Evolutionary conservation across 2,329 filamentous ascomycete genomes (phyloP), one percentile per base, ranked within the genome.

Genomic region (Aspergillus pseudoterreus): DNA sequence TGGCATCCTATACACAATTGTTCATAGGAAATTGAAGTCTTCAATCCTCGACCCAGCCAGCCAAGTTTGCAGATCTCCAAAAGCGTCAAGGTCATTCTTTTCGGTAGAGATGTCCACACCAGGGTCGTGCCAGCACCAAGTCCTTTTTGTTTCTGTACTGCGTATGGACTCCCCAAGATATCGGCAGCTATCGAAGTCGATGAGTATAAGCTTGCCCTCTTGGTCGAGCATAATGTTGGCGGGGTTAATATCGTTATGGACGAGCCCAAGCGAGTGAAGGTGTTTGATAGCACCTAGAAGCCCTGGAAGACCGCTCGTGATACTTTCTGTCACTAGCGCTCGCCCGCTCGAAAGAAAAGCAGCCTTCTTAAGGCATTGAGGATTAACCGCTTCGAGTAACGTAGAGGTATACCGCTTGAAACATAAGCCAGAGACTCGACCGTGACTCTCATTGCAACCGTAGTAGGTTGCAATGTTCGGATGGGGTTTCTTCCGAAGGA

Each of bases 241-340:
- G 15, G 63, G 63, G 19, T 62, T 69, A 19, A 70, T 57, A 43
- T 70, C 61, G 39, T 66, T 65, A 54, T 69, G 61, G 12, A 65
- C 58, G 45, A 66, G 41, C 11, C 59, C 55, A 32, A 68, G 53
- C 15, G 55, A 60, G 36, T 68, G 62, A 10, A 70, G 55, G 57
- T 69, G 59, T 43, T 59, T 49, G n/a, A 69, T 63, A 11, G 53
- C 61, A n/a, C 45, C 53, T 35, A 56, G n/a, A 51, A 68, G 45
- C 19, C 59, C 60, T 14, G 56, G 43, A 30, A 63, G 32, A 6
- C 53, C 4, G 43, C 15, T 49, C 56, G 22, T 47, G 54, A 8
- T 59, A 22, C 6, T 22, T 22, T 57, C 49, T 17, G 27, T 52
- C 24, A 65, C 54, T 1, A 52, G 43, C 32, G 57, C 53, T 8